phyloP scores from a whole-genome alignment of 495 filamentous ascomycete genomes.

The Umbilicaria muhlenbergii region DNA sequence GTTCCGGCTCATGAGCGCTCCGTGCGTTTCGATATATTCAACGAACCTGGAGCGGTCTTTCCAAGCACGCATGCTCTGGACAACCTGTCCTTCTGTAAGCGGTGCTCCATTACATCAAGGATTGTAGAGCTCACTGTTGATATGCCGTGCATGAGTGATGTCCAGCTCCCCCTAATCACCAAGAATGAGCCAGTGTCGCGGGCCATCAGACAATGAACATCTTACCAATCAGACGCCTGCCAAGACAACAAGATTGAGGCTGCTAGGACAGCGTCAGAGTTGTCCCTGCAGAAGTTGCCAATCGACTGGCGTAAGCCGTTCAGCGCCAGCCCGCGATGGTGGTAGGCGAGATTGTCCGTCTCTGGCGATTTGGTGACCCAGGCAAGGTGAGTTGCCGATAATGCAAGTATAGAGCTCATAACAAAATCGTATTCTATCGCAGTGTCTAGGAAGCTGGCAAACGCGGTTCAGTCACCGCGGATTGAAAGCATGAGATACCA shows the following conservation, averaged over 20 bases:
- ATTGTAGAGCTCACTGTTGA: slow-evolving; percentile 45
- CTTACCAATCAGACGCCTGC: slow-evolving; percentile 95
- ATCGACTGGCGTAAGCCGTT: slow-evolving; percentile 82
- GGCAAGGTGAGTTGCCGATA: slow-evolving; percentile 82
- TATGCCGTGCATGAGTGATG: slow-evolving; percentile 80
- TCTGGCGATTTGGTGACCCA: slow-evolving; percentile 71
- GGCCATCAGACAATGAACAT: slow-evolving; percentile 17
- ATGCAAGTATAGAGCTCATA: slow-evolving; percentile 79
- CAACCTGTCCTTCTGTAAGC: slow-evolving; percentile 43
- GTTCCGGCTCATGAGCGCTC: slow-evolving; percentile 27
- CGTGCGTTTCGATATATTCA: slow-evolving; percentile 59
- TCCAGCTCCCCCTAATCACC: slow-evolving; percentile 66
- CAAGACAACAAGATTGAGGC: slow-evolving; percentile 87
- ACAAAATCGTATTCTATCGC: slow-evolving; percentile 71
- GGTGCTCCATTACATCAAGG: neutral
- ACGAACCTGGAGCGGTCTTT: slow-evolving; percentile 75
- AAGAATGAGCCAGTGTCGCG: slow-evolving; percentile 18
- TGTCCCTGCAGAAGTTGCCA: slow-evolving; percentile 66
- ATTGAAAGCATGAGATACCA: neutral
- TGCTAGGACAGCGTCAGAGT: slow-evolving; percentile 82
- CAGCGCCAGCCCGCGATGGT: slow-evolving; percentile 70
- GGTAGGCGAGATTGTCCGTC: slow-evolving; percentile 70
- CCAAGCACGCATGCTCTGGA: slow-evolving; percentile 87
- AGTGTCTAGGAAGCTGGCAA: slow-evolving; percentile 62
- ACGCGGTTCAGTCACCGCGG: neutral